These are phyloP conservation scores for Pythium insidiosum DNA, from an alignment of 352 stramenopile species.

Conservation along the genomic window DNA sequence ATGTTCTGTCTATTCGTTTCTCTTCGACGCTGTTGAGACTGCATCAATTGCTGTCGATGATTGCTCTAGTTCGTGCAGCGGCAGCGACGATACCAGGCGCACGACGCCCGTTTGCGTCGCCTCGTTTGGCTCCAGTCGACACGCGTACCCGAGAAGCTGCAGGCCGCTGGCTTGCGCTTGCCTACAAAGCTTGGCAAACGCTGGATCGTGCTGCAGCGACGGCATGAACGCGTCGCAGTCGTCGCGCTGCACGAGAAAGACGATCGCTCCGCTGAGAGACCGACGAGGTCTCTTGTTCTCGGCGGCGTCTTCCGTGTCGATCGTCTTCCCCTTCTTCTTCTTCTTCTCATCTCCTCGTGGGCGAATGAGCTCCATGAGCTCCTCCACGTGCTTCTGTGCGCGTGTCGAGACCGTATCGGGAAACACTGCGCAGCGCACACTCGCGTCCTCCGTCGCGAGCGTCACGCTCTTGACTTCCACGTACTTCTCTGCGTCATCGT, in stretches of 20 bases:
- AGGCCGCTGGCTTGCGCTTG: constrained; percentile 38
- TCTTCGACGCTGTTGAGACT: no score
- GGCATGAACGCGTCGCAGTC: constrained; percentile 68
- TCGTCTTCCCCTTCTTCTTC: constrained; percentile 8
- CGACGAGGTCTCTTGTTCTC: no score
- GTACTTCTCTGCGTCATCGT: constrained; percentile 45
- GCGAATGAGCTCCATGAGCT: constrained; percentile 57
- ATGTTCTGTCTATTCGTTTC: no score
- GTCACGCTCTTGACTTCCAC: constrained; percentile 85
- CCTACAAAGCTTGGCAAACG: constrained; percentile 55
- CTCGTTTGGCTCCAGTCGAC: constrained; percentile 42
- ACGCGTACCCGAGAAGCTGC: constrained; percentile 52
- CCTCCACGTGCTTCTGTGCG: constrained; percentile 67
- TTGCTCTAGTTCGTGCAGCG: no score
- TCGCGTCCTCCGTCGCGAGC: constrained; percentile 20
- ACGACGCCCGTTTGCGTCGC: constrained; percentile 19
- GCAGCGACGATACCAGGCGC: no score
- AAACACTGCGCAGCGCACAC: constrained; percentile 46
- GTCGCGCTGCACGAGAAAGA: constrained; percentile 75
- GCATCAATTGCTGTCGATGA: no score
- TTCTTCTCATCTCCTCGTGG: constrained; percentile 7
- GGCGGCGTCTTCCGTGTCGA: neutral
- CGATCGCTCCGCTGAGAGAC: constrained; percentile 45
- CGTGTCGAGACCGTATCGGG: constrained; percentile 71
- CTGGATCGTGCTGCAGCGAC: constrained; percentile 49